Conservation (phyloP, 225 moss, liverwort and hornwort genomes). For the Sphagnum tenellum region DNA sequence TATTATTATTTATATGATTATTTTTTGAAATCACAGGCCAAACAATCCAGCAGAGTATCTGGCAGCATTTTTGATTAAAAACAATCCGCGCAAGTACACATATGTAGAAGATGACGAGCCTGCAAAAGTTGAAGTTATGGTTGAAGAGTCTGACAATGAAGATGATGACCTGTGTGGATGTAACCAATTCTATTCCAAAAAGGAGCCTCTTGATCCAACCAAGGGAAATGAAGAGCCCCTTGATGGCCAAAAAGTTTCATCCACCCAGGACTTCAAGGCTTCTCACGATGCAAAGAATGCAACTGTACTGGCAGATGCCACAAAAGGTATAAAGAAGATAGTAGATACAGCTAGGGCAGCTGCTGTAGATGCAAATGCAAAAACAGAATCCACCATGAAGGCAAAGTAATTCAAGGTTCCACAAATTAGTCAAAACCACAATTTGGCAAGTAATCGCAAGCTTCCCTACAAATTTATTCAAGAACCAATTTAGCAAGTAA, state of each 20-base stretch:
- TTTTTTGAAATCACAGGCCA: slow-evolving; percentile 12
- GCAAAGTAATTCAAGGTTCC: too few species aligned
- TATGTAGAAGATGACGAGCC: slow-evolving; percentile 31
- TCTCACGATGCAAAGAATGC: slow-evolving; percentile 15
- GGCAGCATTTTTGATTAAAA: slow-evolving; percentile 29
- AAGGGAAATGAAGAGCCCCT: neutral
- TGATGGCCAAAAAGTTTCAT: neutral
- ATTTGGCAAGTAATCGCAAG: too few species aligned
- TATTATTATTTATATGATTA: too few species aligned
- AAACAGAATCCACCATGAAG: too few species aligned
- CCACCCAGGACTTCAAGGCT: neutral
- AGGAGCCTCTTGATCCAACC: neutral
- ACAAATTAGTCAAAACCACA: too few species aligned
- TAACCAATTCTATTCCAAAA: neutral
- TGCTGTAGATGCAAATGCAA: too few species aligned
- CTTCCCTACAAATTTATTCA: too few species aligned
- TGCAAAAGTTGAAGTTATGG: slow-evolving; percentile 16
- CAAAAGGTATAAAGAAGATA: neutral
- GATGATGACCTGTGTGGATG: slow-evolving; percentile 25
- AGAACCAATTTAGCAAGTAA: too few species aligned
- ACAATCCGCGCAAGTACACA: slow-evolving; percentile 27
- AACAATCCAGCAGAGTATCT: slow-evolving; percentile 43
- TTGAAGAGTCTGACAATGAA: slow-evolving; percentile 7
- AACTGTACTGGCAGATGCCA: slow-evolving; percentile 6
- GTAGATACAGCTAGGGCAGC: too few species aligned